Base-by-base conservation (phyloP, 1,284 basidiomycete genomes). In the Porogramme epimiltina region DNA sequence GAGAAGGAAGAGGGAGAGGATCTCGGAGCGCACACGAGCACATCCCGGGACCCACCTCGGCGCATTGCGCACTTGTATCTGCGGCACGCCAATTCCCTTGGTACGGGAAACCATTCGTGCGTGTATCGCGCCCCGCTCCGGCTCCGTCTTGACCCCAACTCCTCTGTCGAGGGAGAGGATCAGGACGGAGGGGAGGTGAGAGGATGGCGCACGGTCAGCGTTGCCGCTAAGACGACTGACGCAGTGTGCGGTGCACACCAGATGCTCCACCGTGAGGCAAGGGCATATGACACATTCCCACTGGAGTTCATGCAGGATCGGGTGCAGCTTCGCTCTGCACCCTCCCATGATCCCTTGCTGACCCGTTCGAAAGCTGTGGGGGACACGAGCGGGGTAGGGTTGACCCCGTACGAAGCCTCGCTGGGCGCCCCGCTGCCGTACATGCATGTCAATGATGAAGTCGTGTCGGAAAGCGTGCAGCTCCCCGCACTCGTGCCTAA, bases 401-500 rank as follows among this genome's bases (percentile, higher is more conserved):
- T n/a, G n/a, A 37, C 9, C 34, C 9, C n/a, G 34, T 5, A 37
- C 13, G n/a, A 13, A 6, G 34, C 9, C 34, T 37, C 34, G 10
- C 9, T 31, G 8, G 28, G 28, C 8, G 28, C 6, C 8, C 28
- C 28, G 6, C 34, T 37, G 8, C n/a, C 34, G 34, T 31, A 15
- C 15, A 16, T 18, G 5, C 16, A 6, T n/a, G 8, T 16, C 9
- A 11, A n/a, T 22, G 45, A 16, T 3, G 41, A 38, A 19, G 6
- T 31, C n/a, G n/a, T 4, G 31, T 50, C 59, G 53, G 38, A 34
- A n/a, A 16, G 20, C 11, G 28, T 31, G 13, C 25, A 41, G 13
- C 10, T 9, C 16, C 52, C 47, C 3, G 68, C 80, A 0, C 56
- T 81, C 19, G 75, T 80, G 4, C 80, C 81, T 13, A 79, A 79